Evolutionary conservation across 176 grass and related monocot species (phyloP), one percentile per base, ranked within the genome.

Genomic region (Rhynchospora pubera): DNA sequence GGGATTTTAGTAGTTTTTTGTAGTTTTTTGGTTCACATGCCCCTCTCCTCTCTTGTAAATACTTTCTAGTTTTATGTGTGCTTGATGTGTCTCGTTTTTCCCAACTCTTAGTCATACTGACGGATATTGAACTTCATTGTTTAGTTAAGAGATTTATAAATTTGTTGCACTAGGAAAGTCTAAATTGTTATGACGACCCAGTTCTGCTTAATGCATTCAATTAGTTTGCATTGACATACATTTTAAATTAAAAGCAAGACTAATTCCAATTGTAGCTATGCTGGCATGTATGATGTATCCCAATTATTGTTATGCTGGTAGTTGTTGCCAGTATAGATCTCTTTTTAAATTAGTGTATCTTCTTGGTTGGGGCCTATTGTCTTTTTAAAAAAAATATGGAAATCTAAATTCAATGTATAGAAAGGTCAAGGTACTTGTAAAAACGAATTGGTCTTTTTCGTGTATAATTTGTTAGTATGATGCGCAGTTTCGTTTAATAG

Each of bases 41-140:
- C 48, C 50, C 24, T 56, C 72, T 30, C 21, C 72, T 77, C 50
- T 74, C 70, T 55, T 77, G 72, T 77, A 77, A 77, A 77, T 77
- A 13, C 24, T 77, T 16, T 77, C 50, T 32, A 77, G 72, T 55
- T 32, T 9, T 56, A 56, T 10, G 48, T 56, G 72, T 80, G 57
- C 28, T 45, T 24, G 57, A 21, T 80, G 78, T 61, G 18, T 57
- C 32, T 80, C 57, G 21, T 63, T 62, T 80, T 62, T 59, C 30
- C 16, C 53, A 77, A 77, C 14, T 55, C 23, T 22, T 18, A 15
- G 23, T 76, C 55, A 56, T 11, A 23, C 50, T 77, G 50, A 77
- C 16, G 14, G 48, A 53, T 51, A 55, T 55, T 32, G 11, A 55
- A 56, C 13, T 77, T 77, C 39, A 55, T 77, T 77, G 72, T 30